Evolutionary conservation across 2,329 filamentous ascomycete genomes (phyloP).

Genomic region (Colletotrichum lupini): DNA sequence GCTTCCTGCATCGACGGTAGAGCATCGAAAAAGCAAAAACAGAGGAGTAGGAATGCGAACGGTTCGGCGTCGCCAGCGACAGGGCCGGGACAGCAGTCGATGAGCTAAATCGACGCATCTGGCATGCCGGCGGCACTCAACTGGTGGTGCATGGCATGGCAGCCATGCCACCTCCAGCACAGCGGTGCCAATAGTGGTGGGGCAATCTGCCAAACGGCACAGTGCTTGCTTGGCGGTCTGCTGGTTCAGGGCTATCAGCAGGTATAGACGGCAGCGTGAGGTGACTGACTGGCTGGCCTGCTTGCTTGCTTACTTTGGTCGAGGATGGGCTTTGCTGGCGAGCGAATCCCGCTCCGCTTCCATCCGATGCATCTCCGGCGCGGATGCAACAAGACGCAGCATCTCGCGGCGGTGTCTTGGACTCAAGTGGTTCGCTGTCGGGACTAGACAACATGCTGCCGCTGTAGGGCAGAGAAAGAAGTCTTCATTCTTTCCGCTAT

Average conservation of each 20-base stretch:
- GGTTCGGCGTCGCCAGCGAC: too few relatives aligned
- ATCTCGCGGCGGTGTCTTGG: slow-evolving; percentile 3
- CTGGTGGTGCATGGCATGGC: slow-evolving; percentile 26
- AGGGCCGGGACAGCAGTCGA: background rate
- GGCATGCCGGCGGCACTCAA: slow-evolving; percentile 23
- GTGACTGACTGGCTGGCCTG: too few relatives aligned
- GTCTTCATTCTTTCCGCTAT: background rate
- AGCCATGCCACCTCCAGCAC: slow-evolving; percentile 13
- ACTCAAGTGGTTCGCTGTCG: background rate
- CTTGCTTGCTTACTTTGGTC: background rate
- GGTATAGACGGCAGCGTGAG: too few relatives aligned
- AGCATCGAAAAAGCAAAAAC: background rate
- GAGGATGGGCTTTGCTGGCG: background rate
- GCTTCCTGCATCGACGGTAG: background rate
- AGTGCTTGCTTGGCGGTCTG: slow-evolving; percentile 8
- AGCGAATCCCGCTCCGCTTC: slow-evolving; percentile 5
- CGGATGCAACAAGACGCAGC: background rate
- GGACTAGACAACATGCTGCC: background rate
- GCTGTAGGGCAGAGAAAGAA: background rate
- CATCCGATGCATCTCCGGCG: slow-evolving; percentile 3
- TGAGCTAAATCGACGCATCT: slow-evolving; percentile 12
- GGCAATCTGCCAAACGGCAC: slow-evolving; percentile 20
- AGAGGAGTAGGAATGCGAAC: background rate
- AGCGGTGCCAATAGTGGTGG: slow-evolving; percentile 9
- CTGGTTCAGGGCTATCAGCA: background rate